Base-by-base conservation (phyloP, 1,284 basidiomycete genomes). In the Leccinum angustisporum region DNA sequence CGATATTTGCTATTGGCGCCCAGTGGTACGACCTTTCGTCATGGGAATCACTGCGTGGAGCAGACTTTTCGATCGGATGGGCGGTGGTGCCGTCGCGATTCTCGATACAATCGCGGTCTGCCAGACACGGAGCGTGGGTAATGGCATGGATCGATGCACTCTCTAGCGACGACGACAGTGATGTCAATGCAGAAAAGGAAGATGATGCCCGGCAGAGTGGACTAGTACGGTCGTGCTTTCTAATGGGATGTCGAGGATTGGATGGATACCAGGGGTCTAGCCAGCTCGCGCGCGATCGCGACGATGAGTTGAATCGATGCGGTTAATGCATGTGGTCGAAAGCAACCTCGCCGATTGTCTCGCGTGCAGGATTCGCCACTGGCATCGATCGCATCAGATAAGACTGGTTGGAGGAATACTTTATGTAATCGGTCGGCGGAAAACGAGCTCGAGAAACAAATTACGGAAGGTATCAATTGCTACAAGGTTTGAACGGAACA, bases 311-410 rank as follows among this genome's bases (percentile, higher is more conserved):
- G 43, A 13, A 18, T 38, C 40, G 27, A 30, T 7, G 10, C 18
- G 18, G 33, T 14, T 7, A 10, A 27, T 36, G 50, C 55, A 38
- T 48, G 62, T 30, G 57, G 40, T 16, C 30, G n/a, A 25, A 46
- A 48, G 14, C 14, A 33, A 18, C 18, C 25, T 43, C n/a, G 40
- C 18, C 27, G 54, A 56, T 65, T 43, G 36, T 38, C n/a, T 14
- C 13, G 25, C 30, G 16, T 10, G 10, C 2, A 16, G 30, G 64
- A 66, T 56, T 52, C 52, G 14, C 64, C 25, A 25, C 25, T 25
- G 25, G 25, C 52, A 58, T 46, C 58, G 58, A 70, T 68, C 52
- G 56, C 51, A 65, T 61, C 50, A 54, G 65, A 68, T 65, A 66
- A 64, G 50, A 33, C 18, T 14, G 8, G 46, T 56, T 34, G 16